Base-by-base conservation (phyloP, 805 yeast genomes). In the Candida alai region DNA sequence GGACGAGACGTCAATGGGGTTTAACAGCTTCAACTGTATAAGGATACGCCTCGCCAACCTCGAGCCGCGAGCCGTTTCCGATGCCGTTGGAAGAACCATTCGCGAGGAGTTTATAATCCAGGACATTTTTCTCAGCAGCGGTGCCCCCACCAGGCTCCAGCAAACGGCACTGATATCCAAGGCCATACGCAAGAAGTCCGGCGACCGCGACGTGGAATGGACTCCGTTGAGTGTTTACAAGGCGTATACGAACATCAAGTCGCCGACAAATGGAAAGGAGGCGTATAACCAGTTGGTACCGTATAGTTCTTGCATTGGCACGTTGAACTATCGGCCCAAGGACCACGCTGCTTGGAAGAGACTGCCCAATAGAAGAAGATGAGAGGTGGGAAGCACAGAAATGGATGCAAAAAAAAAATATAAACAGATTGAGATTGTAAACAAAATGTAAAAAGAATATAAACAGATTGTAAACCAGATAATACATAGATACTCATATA, bases 211-310 rank as follows among this genome's bases (percentile, higher is more conserved):
- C 23, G 43, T 41, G 19, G 42, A 30, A 19, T 61, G 67, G 67
- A 47, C 45, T 28, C 68, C 68, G 3, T 42, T 52, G 20, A 55
- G 62, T 13, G 43, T 61, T 6, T 60, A 47, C 37, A 51, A 59
- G 12, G 65, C 62, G 3, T 60, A 49, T 33, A 56, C 65, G 6
- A 56, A 52, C 37, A 32, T 51, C 35, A 60, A 56, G 27, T 49
- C 56, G 4, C 44, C 44, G n/a, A 40, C 41, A n/a, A 28, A 39
- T 27, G 26, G 37, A 11, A 35, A 24, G 17, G 32, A 17, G 20
- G 38, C 41, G 9, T 37, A 37, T 23, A 37, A 37, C 32, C 38
- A 35, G 19, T 30, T 37, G 22, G 41, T 37, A 13, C 41, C 41
- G 7, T 37, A 37, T 35, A 37, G 35, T 17, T 34, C 38, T 14